These are phyloP conservation scores for Flueggea neowawraea DNA, from an alignment of 441 rosid species.

Conservation along the genomic window DNA sequence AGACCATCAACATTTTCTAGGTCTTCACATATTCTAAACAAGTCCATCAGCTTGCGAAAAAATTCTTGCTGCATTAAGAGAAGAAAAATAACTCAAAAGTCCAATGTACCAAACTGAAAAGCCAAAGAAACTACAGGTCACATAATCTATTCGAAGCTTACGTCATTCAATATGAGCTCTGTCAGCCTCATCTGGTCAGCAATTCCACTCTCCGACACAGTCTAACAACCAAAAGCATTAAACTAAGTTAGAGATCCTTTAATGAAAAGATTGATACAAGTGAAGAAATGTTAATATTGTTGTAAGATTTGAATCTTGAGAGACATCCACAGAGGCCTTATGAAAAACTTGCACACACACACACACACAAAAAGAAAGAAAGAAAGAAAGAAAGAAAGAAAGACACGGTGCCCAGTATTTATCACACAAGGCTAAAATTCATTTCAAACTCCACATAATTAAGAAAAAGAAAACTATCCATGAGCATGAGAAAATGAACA, in stretches of 20 bases:
- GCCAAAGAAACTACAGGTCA: slow-evolving; percentile 3
- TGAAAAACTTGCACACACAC: too few relatives aligned
- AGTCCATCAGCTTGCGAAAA: slow-evolving; percentile 78
- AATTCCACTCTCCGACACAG: slow-evolving; percentile 86
- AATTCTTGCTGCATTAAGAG: slow-evolving; percentile 73
- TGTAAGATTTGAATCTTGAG: too few relatives aligned
- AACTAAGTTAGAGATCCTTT: slow-evolving; percentile 6
- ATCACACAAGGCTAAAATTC: too few relatives aligned
- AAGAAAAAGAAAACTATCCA: too few relatives aligned
- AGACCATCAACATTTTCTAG: slow-evolving; percentile 85
- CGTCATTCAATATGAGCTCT: slow-evolving; percentile 87
- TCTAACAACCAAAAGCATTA: slow-evolving; percentile 49
- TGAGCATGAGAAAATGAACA: too few relatives aligned
- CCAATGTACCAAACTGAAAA: background rate
- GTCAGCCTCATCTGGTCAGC: slow-evolving; percentile 85
- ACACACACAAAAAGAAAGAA: too few relatives aligned
- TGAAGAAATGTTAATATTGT: background rate
- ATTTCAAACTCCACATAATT: too few relatives aligned
- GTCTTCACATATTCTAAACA: slow-evolving; percentile 92
- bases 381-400: too few relatives aligned
- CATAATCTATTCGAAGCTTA: slow-evolving; percentile 33
- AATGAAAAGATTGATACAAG: background rate
- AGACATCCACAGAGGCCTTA: too few relatives aligned
- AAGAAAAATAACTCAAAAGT: slow-evolving; percentile 17
- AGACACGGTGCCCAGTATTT: too few relatives aligned